These are phyloP conservation scores for Botrytis hyacinthi DNA, from an alignment of 2,329 filamentous ascomycete genomes.

Conservation along the genomic window DNA sequence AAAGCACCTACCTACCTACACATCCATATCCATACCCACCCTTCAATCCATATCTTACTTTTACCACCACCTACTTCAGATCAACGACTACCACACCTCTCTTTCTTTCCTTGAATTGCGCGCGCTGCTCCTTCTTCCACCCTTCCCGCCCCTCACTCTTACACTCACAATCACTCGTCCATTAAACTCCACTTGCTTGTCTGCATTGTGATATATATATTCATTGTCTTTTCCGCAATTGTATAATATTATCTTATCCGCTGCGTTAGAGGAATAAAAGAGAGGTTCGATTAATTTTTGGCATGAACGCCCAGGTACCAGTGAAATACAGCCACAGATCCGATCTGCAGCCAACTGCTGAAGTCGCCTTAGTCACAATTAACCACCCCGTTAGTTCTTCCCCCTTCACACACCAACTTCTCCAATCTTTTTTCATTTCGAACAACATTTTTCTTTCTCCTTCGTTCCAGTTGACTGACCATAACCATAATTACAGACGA, in stretches of 20 bases:
- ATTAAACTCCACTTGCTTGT: slow-evolving; percentile 3
- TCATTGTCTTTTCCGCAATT: slow-evolving; percentile 10
- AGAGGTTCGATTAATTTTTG: slow-evolving; percentile 16
- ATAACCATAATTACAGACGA: slow-evolving; percentile 21
- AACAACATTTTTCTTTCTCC: slow-evolving; percentile 14
- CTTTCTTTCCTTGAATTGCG: slow-evolving; percentile 18
- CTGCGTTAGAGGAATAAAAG: not conserved
- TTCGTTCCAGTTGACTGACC: slow-evolving; percentile 19
- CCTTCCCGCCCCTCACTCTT: slow-evolving; percentile 15
- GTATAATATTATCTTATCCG: slow-evolving; percentile 1
- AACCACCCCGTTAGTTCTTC: not conserved
- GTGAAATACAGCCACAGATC: slow-evolving; percentile 20
- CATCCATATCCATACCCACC: slow-evolving; percentile 10
- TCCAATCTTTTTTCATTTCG: not conserved
- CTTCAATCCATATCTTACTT: slow-evolving; percentile 21
- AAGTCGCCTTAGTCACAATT: slow-evolving; percentile 3
- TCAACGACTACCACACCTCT: slow-evolving; percentile 7
- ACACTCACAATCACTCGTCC: not conserved
- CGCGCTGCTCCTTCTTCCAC: slow-evolving; percentile 15
- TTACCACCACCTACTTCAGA: slow-evolving; percentile 14
- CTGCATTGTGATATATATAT: slow-evolving; percentile 19
- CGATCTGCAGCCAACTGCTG: slow-evolving; percentile 15
- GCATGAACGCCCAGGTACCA: slow-evolving; percentile 15
- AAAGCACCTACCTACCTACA: slow-evolving; percentile 26
- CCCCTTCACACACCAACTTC: slow-evolving; percentile 15